Percentiles rank a stretch among this genome's conserved stretches.
Conservation (phyloP, 306 rosid genomes). For the Malus asiatica region DNA sequence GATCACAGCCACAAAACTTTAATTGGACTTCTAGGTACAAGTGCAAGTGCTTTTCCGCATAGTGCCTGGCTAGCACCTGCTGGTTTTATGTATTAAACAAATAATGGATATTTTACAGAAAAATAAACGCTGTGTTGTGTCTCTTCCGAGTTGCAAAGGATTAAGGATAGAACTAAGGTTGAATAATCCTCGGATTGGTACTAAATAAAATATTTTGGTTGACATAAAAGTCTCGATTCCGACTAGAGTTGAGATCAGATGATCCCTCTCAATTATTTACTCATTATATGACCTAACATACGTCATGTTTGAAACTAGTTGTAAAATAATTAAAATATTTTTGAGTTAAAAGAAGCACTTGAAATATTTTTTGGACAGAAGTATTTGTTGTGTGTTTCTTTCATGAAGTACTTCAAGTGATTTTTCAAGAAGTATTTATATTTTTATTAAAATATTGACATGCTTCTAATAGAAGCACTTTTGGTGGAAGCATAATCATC, state of each 20-base stretch:
- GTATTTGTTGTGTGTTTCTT: no score
- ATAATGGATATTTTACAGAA: not conserved
- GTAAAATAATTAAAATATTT: no score
- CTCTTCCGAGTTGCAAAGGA: not conserved
- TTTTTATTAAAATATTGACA: no score
- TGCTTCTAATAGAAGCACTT: no score
- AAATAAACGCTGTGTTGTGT: not conserved
- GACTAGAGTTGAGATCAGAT: not conserved
- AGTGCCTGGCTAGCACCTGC: not conserved
- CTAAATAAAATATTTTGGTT: not conserved
- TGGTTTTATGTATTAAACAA: not conserved
- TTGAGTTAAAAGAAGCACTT: no score
- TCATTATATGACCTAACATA: no score
- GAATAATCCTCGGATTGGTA: not conserved
- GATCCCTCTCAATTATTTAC: not conserved
- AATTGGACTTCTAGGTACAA: not conserved
- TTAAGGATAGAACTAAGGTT: not conserved
- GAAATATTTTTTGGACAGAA: no score
- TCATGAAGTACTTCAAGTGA: no score
- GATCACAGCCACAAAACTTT: not conserved
- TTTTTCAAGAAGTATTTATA: no score
- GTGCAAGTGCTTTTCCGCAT: not conserved
- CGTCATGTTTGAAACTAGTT: no score
- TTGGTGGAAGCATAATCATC: no score
- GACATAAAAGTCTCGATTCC: not conserved